Base-by-base conservation (phyloP, 352 stramenopile species). In the Aphanomyces astaci region DNA sequence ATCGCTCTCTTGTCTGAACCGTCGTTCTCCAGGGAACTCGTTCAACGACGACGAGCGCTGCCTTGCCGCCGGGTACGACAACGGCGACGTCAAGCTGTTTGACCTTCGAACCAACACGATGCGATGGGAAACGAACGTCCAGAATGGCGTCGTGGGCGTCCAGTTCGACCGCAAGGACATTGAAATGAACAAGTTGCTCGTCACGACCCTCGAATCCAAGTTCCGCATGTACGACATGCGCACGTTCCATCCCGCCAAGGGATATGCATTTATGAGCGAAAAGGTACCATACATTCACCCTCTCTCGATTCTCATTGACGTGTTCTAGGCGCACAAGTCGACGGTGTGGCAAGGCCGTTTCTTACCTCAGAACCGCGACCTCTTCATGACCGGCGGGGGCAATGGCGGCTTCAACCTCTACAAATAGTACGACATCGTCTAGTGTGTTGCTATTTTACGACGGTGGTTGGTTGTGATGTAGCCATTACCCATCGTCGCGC, bases 351-450 rank as follows among this genome's bases (percentile, higher is more conserved):
- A 97, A 52, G 90, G 86, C 3, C 82, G 88, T 15, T 96, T 98
- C 79, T 71, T 98, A 64, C 95, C 95, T 25, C 95, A 98, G 76
- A 98, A 99, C 72, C 80, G 96, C 9, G 96, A 98, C 71, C 52
- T 98, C 32, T 98, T 98, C 72, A 97, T 98, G 85, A 98, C 95
- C 4, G 89, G 89, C 25, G 95, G 96, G 48, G 96, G 95, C 46
- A 98, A 99, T 72, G 96, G 96, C 10, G 94, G 95, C 27, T 96
- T 98, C 74, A 98, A 98, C 70, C 63, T 98, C 52, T 98, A 98
- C 87, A 98, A 98, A 78, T 98, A 99, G 80, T 89, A 82, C 67
- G 94, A 97, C 59, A 76, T 79, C 5, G 74, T 63, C 27, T 75
- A 71, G 19, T 56, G 13, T 53, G 9, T 53, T 53, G 66, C 28